Evolutionary conservation across 116 monocot genomes (phyloP), one percentile per base, ranked within the genome.

Genomic region (Cymodocea nodosa): DNA sequence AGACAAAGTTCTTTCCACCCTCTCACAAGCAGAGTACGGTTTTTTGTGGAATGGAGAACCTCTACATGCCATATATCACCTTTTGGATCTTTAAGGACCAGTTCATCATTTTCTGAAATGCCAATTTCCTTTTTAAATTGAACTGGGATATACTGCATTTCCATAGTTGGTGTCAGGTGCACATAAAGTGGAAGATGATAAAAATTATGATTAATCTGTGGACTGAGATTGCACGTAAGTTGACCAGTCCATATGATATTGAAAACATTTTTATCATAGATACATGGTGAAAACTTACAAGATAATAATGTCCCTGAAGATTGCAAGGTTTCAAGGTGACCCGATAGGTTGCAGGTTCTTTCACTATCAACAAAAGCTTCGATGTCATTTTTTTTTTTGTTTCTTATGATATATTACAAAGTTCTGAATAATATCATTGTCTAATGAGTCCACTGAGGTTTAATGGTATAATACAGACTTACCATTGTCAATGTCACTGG

Each of bases 1-100:
- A 62, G 1, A 52, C 70, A 70, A 50, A 70, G 62, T 8, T 70
- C 70, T 70, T 52, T 70, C 70, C 70, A 70, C 14, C 70, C 70
- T 62, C 36, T 62, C 19, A 37, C 17, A 1, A 70, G 60, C 12
- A 61, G 12, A 0, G 70, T 52, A 52, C 70, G 50, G 12, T 70
- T 70, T 52, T 70, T 70, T 14, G 70, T 62, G 11, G 70, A 70
- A 52, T 70, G 70, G 8, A 34, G 18, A 59, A 70, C 35, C 6
- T 62, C 62, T 35, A 52, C 52, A 17, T 9, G 50, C 70, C 70
- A 70, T 1, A 11, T 5, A 9, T 62, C 44, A 24, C 70, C 51
- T 12, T 62, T 52, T 18, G 60, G 51, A 22, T 70, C 52, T 62
- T 48, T 70, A 16, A 70, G 61, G 18, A 62, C 35, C 52, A 70